phyloP scores from a whole-genome alignment of 2,329 filamentous ascomycete genomes.

The Stagonosporopsis rhizophila region DNA sequence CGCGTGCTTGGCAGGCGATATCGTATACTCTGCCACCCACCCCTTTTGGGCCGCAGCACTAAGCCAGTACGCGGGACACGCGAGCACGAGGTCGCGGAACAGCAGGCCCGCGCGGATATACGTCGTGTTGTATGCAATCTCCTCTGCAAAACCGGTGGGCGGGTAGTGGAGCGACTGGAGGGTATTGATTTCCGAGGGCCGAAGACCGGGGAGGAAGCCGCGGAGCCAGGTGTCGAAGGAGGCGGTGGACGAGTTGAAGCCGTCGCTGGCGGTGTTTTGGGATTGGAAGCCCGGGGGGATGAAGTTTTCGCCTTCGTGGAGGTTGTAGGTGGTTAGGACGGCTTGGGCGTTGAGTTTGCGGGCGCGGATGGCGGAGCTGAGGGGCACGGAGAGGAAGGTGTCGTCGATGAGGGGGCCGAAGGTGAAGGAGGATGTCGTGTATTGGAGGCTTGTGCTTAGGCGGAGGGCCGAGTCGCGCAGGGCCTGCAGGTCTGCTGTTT shows the following conservation, averaged over 20 bases:
- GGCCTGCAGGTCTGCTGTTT: slow-evolving; percentile 60
- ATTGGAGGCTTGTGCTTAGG: slow-evolving; percentile 59
- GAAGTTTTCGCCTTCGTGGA: slow-evolving; percentile 69
- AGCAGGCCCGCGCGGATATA: slow-evolving; percentile 63
- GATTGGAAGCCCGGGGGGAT: slow-evolving; percentile 59
- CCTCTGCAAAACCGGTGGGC: slow-evolving; percentile 55
- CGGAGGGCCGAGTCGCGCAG: slow-evolving; percentile 61
- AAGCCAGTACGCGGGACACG: slow-evolving; percentile 68
- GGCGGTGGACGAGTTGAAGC: slow-evolving; percentile 59
- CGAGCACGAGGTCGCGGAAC: slow-evolving; percentile 65
- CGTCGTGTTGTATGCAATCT: slow-evolving; percentile 59
- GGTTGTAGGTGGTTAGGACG: slow-evolving; percentile 66
- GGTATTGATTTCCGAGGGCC: slow-evolving; percentile 46
- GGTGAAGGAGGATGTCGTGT: slow-evolving; percentile 63
- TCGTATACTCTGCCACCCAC: slow-evolving; percentile 67
- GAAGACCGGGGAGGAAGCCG: slow-evolving; percentile 62
- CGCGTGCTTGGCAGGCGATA: slow-evolving; percentile 65
- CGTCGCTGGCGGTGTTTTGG: slow-evolving; percentile 38
- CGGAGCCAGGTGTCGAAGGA: slow-evolving; percentile 62
- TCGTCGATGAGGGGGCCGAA: slow-evolving; percentile 69
- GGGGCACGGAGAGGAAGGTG: slow-evolving; percentile 57
- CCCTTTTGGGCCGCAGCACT: slow-evolving; percentile 55
- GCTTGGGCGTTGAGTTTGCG: slow-evolving; percentile 55
- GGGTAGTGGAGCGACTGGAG: slow-evolving; percentile 63
- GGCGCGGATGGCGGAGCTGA: slow-evolving; percentile 54